A percentile compares a stretch with the other conserved stretches of the same genome.
Conservation (phyloP, 1,284 basidiomycete genomes). For the Pascua guehoae region DNA sequence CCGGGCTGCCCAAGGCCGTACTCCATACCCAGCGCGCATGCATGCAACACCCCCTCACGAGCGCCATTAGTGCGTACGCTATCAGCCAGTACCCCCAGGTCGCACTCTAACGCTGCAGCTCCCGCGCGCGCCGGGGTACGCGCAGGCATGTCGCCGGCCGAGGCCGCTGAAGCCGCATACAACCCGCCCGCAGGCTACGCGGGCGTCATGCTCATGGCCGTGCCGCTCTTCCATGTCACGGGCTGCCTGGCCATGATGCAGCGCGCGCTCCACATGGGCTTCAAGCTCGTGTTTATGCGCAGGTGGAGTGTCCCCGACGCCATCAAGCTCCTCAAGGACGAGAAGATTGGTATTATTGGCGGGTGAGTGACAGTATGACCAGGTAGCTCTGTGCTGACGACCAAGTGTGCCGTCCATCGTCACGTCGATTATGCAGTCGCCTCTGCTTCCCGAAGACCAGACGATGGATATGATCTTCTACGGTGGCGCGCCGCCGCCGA, state of each 20-base stretch:
- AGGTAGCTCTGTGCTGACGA: not conserved
- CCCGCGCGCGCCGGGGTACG: constrained; percentile 34
- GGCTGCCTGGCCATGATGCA: constrained; percentile 40
- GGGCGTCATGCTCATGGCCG: constrained; percentile 22
- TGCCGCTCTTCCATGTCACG: constrained; percentile 44
- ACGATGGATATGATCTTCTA: constrained; percentile 38
- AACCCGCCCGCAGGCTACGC: constrained; percentile 9
- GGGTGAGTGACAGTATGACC: constrained; percentile 25
- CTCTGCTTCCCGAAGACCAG: constrained; percentile 21
- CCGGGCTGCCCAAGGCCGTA: constrained; percentile 17
- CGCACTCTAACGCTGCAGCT: constrained; percentile 28
- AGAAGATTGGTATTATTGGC: constrained; percentile 36
- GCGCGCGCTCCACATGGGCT: constrained; percentile 33
- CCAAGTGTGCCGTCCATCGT: constrained; percentile 38
- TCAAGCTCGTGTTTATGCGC: constrained; percentile 34
- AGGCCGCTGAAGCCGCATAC: not conserved
- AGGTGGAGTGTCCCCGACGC: constrained; percentile 36
- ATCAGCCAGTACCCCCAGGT: constrained; percentile 33
- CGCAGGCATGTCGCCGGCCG: constrained; percentile 20
- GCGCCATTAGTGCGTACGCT: constrained; percentile 4
- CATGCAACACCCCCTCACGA: constrained; percentile 12
- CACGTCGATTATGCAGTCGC: constrained; percentile 27
- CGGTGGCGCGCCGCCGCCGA: constrained; percentile 38
- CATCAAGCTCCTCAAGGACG: constrained; percentile 24
- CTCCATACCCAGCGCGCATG: constrained; percentile 16